Percentiles rank a stretch among this genome's conserved stretches.
Conservation (phyloP, 2,329 filamentous ascomycete genomes). For the Colletotrichum falcatum region DNA sequence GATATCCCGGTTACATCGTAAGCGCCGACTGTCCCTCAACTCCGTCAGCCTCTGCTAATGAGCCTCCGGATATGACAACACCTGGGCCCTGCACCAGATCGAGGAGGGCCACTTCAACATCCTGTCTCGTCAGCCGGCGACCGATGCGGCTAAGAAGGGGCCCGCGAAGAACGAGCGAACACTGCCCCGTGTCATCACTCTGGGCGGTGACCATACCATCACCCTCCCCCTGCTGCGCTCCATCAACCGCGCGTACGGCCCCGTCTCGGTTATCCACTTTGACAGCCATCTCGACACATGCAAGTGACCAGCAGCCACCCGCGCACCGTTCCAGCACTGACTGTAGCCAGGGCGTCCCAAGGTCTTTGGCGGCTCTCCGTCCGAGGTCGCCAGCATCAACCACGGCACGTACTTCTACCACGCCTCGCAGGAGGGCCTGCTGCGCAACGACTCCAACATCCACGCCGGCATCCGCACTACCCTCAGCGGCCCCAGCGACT, state of each 20-base stretch:
- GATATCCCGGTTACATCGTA: conserved; percentile 88
- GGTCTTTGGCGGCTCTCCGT: conserved; percentile 86
- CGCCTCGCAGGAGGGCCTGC: conserved; percentile 79
- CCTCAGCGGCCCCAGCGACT: conserved; percentile 81
- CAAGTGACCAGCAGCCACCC: conserved; percentile 48
- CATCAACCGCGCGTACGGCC: conserved; percentile 71
- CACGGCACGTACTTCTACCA: conserved; percentile 93
- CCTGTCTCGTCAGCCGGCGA: conserved; percentile 76
- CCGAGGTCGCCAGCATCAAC: conserved; percentile 81
- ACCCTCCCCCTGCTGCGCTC: conserved; percentile 70
- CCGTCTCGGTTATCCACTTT: conserved; percentile 72
- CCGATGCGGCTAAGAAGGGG: conserved; percentile 74
- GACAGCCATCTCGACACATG: conserved; percentile 77
- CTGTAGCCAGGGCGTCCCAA: conserved; percentile 79
- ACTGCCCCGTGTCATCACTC: conserved; percentile 82
- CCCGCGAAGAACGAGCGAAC: conserved; percentile 80
- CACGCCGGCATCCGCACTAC: conserved; percentile 90
- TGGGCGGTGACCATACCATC: conserved; percentile 75
- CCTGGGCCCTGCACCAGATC: conserved; percentile 84
- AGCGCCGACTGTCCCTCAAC: conserved; percentile 47
- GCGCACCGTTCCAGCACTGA: conserved; percentile 41
- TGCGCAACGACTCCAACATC: conserved; percentile 86
- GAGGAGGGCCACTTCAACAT: conserved; percentile 86
- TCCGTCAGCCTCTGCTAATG: conserved; percentile 6
- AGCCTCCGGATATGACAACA: conserved; percentile 77